Conservation (phyloP, 345 rosid species). For the Eucalyptus sp. region DNA sequence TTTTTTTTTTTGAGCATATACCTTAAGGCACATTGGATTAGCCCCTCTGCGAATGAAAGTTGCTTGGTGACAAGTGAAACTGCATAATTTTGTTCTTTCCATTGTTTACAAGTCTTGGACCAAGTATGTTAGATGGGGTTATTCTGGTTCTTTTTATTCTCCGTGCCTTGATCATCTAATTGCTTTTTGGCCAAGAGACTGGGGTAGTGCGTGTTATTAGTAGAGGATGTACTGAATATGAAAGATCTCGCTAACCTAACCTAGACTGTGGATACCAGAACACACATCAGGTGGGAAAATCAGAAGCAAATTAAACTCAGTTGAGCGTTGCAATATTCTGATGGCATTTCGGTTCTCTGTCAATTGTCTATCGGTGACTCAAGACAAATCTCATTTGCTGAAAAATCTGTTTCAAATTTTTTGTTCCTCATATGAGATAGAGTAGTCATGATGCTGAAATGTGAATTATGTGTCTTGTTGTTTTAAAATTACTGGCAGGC, state of each 20-base stretch:
- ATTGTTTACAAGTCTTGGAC: neutral
- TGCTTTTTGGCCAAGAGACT: neutral
- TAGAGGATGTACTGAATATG: neutral
- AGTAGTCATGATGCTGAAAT: neutral
- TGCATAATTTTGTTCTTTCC: neutral
- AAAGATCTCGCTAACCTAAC: neutral
- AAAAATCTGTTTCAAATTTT: neutral
- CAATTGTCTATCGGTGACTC: neutral
- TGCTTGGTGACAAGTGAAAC: neutral
- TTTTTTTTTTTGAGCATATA: neutral
- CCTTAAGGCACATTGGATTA: neutral
- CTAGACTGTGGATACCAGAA: neutral
- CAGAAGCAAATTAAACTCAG: neutral
- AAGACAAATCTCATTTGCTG: neutral
- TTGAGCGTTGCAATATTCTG: neutral
- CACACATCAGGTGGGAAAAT: neutral
- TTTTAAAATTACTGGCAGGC: conserved; percentile 1
- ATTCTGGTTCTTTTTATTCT: neutral
- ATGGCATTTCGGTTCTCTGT: neutral
- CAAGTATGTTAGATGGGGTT: neutral
- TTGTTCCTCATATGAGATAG: neutral
- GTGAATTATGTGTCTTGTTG: neutral
- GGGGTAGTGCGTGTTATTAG: neutral
- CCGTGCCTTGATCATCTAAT: neutral
- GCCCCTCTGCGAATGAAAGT: neutral